Conservation (phyloP, 2,329 filamentous ascomycete genomes). For the Zymoseptoria brevis region DNA sequence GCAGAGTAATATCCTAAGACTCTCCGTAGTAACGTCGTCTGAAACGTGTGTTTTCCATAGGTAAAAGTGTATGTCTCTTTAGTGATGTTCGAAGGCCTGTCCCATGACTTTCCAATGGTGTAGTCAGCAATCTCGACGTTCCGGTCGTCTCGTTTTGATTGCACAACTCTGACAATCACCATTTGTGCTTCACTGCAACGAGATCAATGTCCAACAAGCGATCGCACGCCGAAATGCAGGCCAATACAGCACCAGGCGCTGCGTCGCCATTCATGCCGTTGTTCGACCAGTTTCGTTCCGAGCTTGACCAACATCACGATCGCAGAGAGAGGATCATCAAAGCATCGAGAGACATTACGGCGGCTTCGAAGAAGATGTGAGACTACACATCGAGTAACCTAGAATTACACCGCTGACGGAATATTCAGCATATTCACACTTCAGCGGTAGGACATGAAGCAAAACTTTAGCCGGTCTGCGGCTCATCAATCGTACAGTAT, state of each 20-base stretch:
- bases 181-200: neutral
- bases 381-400: slow-evolving; percentile 18
- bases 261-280: slow-evolving; percentile 52
- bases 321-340: slow-evolving; percentile 85
- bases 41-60: no score
- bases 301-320: slow-evolving; percentile 92
- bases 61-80: no score
- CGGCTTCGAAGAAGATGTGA: slow-evolving; percentile 93
- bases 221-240: slow-evolving; percentile 17
- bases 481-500: slow-evolving; percentile 39
- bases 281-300: slow-evolving; percentile 77
- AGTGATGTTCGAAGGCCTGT: neutral
- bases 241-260: slow-evolving; percentile 2
- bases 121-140: neutral
- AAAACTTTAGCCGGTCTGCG: slow-evolving; percentile 28
- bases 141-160: neutral
- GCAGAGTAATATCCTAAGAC: no score
- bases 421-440: slow-evolving; percentile 65
- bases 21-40: no score
- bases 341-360: slow-evolving; percentile 84
- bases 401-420: slow-evolving; percentile 15
- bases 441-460: slow-evolving; percentile 55
- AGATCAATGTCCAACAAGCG: slow-evolving; percentile 9
- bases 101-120: neutral
- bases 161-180: neutral